A percentile compares a stretch with the other conserved stretches of the same genome.
phyloP scores from a whole-genome alignment of 805 yeast species.

The Lachancea thermotolerans region DNA sequence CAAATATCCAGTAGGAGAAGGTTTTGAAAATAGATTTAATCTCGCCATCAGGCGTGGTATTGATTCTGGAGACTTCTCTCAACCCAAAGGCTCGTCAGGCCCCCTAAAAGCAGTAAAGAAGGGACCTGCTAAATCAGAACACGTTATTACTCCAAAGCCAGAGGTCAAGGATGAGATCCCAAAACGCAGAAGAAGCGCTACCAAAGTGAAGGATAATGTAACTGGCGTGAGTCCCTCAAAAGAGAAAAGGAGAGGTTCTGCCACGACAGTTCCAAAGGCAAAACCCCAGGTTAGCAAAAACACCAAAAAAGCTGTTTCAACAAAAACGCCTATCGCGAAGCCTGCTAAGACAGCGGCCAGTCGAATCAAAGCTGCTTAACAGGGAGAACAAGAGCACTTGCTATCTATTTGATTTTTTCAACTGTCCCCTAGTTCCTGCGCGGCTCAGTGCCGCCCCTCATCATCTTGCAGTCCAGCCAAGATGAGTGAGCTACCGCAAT shows the following conservation, averaged over 20 bases:
- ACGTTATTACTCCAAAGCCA: constrained; percentile 20
- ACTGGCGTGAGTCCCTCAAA: not conserved
- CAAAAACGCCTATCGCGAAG: not conserved
- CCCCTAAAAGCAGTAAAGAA: constrained; percentile 53
- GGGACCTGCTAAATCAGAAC: constrained; percentile 29
- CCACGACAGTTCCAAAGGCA: not conserved
- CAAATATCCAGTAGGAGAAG: constrained; percentile 45
- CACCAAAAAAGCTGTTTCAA: not conserved
- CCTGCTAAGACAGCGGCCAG: not conserved
- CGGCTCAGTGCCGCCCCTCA: too few relatives aligned
- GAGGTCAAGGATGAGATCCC: constrained; percentile 19
- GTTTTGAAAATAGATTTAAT: constrained; percentile 64
- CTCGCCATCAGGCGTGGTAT: constrained; percentile 77
- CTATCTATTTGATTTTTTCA: not conserved
- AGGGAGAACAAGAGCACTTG: not conserved
- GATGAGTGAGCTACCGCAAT: not conserved
- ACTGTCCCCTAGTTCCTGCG: too few relatives aligned
- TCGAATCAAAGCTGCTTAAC: not conserved
- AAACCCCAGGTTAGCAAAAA: not conserved
- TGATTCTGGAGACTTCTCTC: constrained; percentile 63
- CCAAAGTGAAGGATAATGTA: not conserved
- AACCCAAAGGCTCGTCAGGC: constrained; percentile 88
- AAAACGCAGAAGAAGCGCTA: constrained; percentile 2
- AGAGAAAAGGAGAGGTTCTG: constrained; percentile 3
- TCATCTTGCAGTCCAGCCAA: too few relatives aligned